Evolutionary conservation across 345 rosid genomes (phyloP), one percentile per base, ranked within the genome.

Genomic region (Boechera retrofracta): DNA sequence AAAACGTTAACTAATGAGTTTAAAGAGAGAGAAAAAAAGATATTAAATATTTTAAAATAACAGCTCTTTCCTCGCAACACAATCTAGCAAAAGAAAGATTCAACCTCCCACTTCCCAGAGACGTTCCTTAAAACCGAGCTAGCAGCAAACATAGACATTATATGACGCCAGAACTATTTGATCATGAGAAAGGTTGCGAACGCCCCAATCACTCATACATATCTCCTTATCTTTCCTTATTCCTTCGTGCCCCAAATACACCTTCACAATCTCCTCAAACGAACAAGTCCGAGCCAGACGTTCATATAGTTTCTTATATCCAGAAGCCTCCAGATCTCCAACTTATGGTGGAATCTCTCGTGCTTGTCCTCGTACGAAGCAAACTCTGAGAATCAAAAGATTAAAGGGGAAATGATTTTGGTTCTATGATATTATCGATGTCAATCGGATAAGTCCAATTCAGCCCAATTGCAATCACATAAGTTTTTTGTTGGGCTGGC

Each of bases 111-210:
- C 55, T 47, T 47, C 0, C 44, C 57, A 66, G 45, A 66, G 11
- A 32, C 31, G 16, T 18, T 32, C 2, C 31, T 6, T n/a, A 48
- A 33, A 57, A 66, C 58, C 71, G 31, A 66, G 44, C 44, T 66
- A 33, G 71, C 0, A 66, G 57, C 18, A 66, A 66, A 32, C 44
- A 16, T 66, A 66, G 16, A 66, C 62, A 66, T 66, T 57, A 10
- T 10, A 3, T 65, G 57, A 10, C 6, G 70, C 57, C 16, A 16
- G 57, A 48, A 32, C 10, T 16, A 48, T 48, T 31, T 65, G 70
- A 16, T 18, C 31, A 5, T 33, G 5, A 0, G 42, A 65, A 66
- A 66, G 70, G 1, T 5, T 0, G 2, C 31, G 32, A 66, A 11
- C 44, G 3, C 44, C 58, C 71, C 71, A 66, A 33, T 66, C 3